phyloP scores from a whole-genome alignment of 805 yeast species.

The Saccharomycopsis fibuligera region DNA sequence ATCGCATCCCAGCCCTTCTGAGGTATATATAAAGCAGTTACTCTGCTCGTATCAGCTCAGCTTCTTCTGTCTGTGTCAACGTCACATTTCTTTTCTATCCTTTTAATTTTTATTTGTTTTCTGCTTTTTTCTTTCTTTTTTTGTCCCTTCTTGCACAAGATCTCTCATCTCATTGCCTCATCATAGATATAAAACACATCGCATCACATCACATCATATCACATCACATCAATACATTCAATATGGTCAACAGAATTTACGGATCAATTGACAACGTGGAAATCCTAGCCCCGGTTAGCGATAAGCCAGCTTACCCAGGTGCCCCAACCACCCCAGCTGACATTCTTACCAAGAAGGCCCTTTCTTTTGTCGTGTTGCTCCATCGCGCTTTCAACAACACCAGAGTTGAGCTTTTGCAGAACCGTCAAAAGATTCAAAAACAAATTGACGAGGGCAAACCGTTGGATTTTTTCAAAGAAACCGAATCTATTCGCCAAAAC shows the following conservation, averaged over 20 bases:
- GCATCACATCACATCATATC: too few species aligned
- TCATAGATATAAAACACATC: too few species aligned
- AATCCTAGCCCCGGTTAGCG: slow-evolving; percentile 42
- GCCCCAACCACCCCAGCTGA: slow-evolving; percentile 43
- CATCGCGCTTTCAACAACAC: slow-evolving; percentile 66
- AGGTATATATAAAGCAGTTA: too few species aligned
- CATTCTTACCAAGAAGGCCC: slow-evolving; percentile 50
- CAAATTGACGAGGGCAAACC: slow-evolving; percentile 55
- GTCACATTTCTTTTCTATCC: too few species aligned
- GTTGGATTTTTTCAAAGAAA: slow-evolving; percentile 62
- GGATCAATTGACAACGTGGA: slow-evolving; percentile 48
- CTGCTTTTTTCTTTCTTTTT: too few species aligned
- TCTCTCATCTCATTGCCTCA: too few species aligned
- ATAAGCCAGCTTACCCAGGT: slow-evolving; percentile 26
- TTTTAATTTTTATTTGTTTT: too few species aligned
- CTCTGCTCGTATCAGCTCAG: too few species aligned
- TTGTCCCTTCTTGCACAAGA: too few species aligned
- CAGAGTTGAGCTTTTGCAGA: slow-evolving; percentile 51
- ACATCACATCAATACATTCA: neutral
- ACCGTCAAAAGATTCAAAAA: slow-evolving; percentile 56
- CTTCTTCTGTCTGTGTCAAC: too few species aligned
- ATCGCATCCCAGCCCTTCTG: too few species aligned
- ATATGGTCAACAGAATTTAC: slow-evolving; percentile 17
- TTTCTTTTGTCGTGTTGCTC: slow-evolving; percentile 63
- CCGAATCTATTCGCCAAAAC: slow-evolving; percentile 63